Conservation (phyloP, 495 filamentous ascomycete species). For the Lepidopterella palustris region DNA sequence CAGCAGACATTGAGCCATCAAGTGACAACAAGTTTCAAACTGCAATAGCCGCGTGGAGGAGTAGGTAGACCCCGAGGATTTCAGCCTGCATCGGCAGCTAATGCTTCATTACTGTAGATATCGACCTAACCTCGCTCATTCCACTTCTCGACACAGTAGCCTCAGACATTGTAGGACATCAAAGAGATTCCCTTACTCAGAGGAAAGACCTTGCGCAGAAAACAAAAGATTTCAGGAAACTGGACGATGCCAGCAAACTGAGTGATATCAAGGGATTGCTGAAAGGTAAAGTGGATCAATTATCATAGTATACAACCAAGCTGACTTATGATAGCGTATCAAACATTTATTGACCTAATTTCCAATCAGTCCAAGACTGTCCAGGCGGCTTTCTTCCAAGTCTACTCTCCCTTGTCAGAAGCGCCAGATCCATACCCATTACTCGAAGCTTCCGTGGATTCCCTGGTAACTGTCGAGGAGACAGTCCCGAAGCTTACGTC, state of each 20-base stretch:
- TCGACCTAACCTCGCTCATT: slow-evolving; percentile 80
- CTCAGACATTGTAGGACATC: slow-evolving; percentile 84
- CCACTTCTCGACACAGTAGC: slow-evolving; percentile 85
- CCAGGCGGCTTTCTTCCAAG: slow-evolving; percentile 75
- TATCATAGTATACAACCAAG: background rate
- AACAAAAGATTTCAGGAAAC: slow-evolving; percentile 95
- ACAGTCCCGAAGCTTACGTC: slow-evolving; percentile 77
- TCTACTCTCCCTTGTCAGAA: slow-evolving; percentile 90
- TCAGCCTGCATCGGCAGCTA: slow-evolving; percentile 24
- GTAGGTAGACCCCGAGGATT: slow-evolving; percentile 45
- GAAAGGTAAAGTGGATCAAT: slow-evolving; percentile 52
- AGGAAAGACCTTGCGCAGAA: slow-evolving; percentile 96
- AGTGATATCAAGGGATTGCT: slow-evolving; percentile 80
- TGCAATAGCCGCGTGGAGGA: slow-evolving; percentile 94
- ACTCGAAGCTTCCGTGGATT: slow-evolving; percentile 91
- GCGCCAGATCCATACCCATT: slow-evolving; percentile 95
- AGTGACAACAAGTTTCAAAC: slow-evolving; percentile 87
- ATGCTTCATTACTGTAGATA: slow-evolving; percentile 52
- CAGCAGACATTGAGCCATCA: background rate
- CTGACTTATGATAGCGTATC: slow-evolving; percentile 62
- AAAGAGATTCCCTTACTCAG: slow-evolving; percentile 86
- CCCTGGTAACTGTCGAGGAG: slow-evolving; percentile 82
- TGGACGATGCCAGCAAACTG: slow-evolving; percentile 85
- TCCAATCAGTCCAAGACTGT: slow-evolving; percentile 89
- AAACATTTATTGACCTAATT: slow-evolving; percentile 82